These are phyloP conservation scores for Erodium chrysanthum DNA, from an alignment of 441 rosid species.

Conservation along the genomic window DNA sequence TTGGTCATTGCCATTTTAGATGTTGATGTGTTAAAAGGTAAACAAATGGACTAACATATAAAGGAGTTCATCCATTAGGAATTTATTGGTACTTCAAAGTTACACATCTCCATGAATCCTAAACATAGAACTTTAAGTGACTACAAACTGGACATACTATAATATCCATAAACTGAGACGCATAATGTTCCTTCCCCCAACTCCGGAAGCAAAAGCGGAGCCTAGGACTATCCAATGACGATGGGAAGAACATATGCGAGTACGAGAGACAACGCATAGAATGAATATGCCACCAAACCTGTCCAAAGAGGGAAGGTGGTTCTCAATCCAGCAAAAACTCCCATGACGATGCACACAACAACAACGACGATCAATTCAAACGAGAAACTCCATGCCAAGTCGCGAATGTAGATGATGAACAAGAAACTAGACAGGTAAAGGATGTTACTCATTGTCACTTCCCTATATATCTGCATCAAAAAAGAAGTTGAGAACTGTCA, in stretches of 20 bases:
- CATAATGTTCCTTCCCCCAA: not conserved
- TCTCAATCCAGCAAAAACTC: conserved; percentile 1
- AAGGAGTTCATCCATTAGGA: too few relatives aligned
- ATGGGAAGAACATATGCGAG: not conserved
- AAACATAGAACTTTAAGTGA: too few relatives aligned
- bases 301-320: conserved; percentile 5
- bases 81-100: too few relatives aligned
- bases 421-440: not conserved
- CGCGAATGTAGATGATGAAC: not conserved
- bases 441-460: conserved; percentile 1
- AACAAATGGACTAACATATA: too few relatives aligned
- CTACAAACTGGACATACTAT: too few relatives aligned
- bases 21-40: too few relatives aligned
- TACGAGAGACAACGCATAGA: not conserved
- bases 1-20: too few relatives aligned
- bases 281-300: not conserved
- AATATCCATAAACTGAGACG: too few relatives aligned
- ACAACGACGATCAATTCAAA: not conserved
- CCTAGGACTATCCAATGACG: not conserved
- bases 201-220: not conserved
- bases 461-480: not conserved
- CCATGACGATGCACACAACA: not conserved
- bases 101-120: too few relatives aligned
- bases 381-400: not conserved
- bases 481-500: not conserved